Conservation (phyloP, 2,329 filamentous ascomycete genomes). For the Pleoardoris graminearum region DNA sequence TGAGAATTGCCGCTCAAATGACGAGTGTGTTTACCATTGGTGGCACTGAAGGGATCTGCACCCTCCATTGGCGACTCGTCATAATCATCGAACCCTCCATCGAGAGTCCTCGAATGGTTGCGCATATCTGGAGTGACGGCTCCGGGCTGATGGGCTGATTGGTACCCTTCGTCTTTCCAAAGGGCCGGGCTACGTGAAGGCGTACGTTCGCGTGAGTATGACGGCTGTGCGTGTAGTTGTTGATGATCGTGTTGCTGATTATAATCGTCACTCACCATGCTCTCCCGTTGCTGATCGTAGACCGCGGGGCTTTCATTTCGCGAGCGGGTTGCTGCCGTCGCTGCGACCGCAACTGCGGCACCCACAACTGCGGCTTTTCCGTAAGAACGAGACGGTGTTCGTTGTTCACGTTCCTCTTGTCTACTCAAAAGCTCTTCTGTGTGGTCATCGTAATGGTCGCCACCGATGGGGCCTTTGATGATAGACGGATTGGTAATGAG, state of each 20-base stretch:
- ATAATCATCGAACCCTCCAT: slow-evolving; percentile 60
- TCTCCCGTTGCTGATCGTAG: slow-evolving; percentile 38
- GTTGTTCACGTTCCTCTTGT: slow-evolving; percentile 39
- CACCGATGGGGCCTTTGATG: slow-evolving; percentile 72
- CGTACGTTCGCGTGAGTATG: slow-evolving; percentile 28
- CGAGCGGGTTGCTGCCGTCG: slow-evolving; percentile 53
- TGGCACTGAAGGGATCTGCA: slow-evolving; percentile 53
- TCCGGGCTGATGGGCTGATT: slow-evolving; percentile 70
- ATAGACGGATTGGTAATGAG: slow-evolving; percentile 84
- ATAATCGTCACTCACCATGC: slow-evolving; percentile 46
- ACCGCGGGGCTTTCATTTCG: slow-evolving; percentile 30
- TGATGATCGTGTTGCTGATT: slow-evolving; percentile 38
- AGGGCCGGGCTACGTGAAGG: slow-evolving; percentile 57
- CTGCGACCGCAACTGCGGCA: slow-evolving; percentile 57
- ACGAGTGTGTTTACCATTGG: slow-evolving; percentile 56
- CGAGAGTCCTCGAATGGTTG: slow-evolving; percentile 53
- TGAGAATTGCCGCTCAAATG: slow-evolving; percentile 89
- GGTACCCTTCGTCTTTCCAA: slow-evolving; percentile 82
- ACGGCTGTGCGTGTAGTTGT: slow-evolving; percentile 34
- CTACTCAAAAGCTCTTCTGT: slow-evolving; percentile 40
- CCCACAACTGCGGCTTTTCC: slow-evolving; percentile 44
- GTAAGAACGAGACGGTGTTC: slow-evolving; percentile 37
- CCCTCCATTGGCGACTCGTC: slow-evolving; percentile 46
- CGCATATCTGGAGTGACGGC: slow-evolving; percentile 50
- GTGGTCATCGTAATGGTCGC: slow-evolving; percentile 51